Evolutionary conservation across 2,329 filamentous ascomycete species (phyloP).

Genomic region (Ophiognomonia clavigignenti-juglandacearum): DNA sequence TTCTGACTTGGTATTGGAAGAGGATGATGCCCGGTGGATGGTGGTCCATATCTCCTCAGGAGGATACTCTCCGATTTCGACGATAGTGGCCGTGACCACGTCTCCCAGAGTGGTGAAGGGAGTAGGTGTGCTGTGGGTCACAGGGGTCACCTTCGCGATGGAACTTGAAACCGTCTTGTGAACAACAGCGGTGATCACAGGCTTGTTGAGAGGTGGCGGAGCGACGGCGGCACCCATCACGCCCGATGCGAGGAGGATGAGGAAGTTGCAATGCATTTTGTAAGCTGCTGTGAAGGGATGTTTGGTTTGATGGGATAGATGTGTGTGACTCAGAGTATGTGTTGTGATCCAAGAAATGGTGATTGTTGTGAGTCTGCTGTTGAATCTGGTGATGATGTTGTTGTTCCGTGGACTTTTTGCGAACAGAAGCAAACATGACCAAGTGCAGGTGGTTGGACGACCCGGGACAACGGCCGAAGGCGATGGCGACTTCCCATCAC

Average conservation of each 20-base stretch:
- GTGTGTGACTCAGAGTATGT: background rate
- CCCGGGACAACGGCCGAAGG: too few relatives aligned
- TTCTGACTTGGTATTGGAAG: too few relatives aligned
- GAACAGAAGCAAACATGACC: too few relatives aligned
- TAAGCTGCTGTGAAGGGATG: background rate
- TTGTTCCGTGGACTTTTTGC: too few relatives aligned
- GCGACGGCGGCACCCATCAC: slow-evolving; percentile 2
- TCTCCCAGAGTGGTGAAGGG: background rate
- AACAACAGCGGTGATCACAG: too few relatives aligned
- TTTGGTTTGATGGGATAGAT: background rate
- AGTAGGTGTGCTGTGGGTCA: background rate
- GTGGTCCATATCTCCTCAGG: background rate
- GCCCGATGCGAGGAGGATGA: background rate
- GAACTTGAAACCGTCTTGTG: background rate
- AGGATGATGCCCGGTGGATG: background rate
- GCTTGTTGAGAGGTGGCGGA: background rate
- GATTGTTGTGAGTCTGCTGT: background rate
- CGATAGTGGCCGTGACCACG: background rate
- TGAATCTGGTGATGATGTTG: too few relatives aligned
- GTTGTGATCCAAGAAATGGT: background rate
- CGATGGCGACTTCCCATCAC: too few relatives aligned
- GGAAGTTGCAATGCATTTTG: slow-evolving; percentile 7
- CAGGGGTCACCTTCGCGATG: background rate
- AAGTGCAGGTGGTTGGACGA: too few relatives aligned
- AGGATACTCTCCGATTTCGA: background rate